Evolutionary conservation across 2,329 filamentous ascomycete species (phyloP), one percentile per base, ranked within the genome.

Genomic region (Fusarium setosum): DNA sequence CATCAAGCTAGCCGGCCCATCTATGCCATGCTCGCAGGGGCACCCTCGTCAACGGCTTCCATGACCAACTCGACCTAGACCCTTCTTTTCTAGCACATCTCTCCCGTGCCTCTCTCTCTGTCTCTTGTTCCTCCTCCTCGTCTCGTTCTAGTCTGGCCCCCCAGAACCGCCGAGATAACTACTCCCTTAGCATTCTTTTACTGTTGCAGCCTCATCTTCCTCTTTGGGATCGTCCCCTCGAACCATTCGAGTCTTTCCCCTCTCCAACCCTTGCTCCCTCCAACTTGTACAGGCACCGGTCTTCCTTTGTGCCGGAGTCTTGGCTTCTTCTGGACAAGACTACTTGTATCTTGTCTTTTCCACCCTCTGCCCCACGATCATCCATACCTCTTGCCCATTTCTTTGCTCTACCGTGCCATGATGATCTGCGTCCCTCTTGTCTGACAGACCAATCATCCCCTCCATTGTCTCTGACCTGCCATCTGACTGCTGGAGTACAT

Each of bases 321-420:
- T 61, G 45, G 49, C 52, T 53, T 45, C 35, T 59, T 55, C 50
- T 47, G 29, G 29, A 41, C 41, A 24, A 42, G 35, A 59, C 55
- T 71, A 68, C 62, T 70, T 70, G 45, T 72, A 72, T 64, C 57
- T 59, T 61, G 51, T 35, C 24, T 29, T n/a, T n/a, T n/a, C n/a
- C 20, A 31, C 51, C 64, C 59, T 47, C 53, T 51, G 18, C 44
- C 52, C 50, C 40, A 55, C 41, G 40, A 58, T 59, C 67, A 51
- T n/a, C 64, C 53, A 23, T 54, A 34, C 53, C 47, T 42, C 11
- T 35, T 64, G n/a, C n/a, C 57, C 57, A 51, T 62, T 40, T 35
- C 37, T 26, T 38, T 40, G 57, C 67, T 54, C 54, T 62, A 35
- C 35, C 51, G 55, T 56, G 51, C 52, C 38, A 56, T 52, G 51